Evolutionary conservation across 2,329 filamentous ascomycete species (phyloP).

Genomic region (Elsinoe fawcettii): DNA sequence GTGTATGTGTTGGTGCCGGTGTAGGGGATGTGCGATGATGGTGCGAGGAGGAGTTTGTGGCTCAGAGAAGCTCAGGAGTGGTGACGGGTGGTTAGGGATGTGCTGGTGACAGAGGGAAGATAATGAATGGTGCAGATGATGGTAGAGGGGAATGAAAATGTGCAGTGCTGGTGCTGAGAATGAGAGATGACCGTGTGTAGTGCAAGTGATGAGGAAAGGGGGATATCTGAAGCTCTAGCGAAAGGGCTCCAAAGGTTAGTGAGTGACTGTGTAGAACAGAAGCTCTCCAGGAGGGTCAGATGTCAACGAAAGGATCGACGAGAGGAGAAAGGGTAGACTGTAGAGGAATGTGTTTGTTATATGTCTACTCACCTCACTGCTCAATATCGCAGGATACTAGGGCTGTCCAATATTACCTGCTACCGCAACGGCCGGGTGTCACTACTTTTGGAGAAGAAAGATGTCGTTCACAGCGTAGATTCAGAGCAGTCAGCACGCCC

Average conservation of each 20-base stretch:
- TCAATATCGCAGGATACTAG: background rate
- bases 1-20: constrained; percentile 68
- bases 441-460: background rate
- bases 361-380: background rate
- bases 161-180: constrained; percentile 62
- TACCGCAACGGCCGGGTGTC: constrained; percentile 10
- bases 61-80: constrained; percentile 76
- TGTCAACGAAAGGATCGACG: constrained; percentile 11
- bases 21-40: constrained; percentile 82
- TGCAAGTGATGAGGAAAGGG: constrained; percentile 62
- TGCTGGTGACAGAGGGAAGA: constrained; percentile 51
- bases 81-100: constrained; percentile 55
- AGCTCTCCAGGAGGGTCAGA: constrained; percentile 38
- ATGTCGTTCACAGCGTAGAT: constrained; percentile 1
- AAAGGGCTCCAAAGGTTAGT: constrained; percentile 54
- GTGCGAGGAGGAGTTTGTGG: constrained; percentile 73
- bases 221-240: constrained; percentile 58
- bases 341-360: background rate
- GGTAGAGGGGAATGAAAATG: constrained; percentile 67
- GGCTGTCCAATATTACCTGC: constrained; percentile 7
- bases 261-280: constrained; percentile 67
- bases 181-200: constrained; percentile 51
- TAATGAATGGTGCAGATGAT: constrained; percentile 67
- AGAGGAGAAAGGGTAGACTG: background rate
- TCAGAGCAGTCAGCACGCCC: background rate